Conservation (phyloP, 2,329 filamentous ascomycete genomes). For the Penicillium sp. region DNA sequence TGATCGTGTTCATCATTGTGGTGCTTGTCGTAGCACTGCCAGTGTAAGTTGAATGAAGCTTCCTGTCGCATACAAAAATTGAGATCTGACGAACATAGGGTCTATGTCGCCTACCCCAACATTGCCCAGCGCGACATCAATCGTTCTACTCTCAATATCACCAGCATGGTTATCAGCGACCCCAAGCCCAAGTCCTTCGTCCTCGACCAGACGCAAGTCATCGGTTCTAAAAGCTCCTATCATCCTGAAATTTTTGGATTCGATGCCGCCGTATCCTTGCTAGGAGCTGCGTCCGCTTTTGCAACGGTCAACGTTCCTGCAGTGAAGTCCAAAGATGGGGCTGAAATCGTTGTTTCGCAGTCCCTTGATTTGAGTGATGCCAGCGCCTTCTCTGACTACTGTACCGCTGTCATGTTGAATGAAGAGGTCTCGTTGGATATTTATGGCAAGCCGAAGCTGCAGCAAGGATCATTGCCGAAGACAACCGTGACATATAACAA, state of each 20-base stretch:
- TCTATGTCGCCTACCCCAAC: constrained; percentile 61
- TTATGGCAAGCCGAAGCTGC: constrained; percentile 54
- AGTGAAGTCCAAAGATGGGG: constrained; percentile 46
- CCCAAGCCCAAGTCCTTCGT: constrained; percentile 52
- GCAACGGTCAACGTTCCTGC: constrained; percentile 49
- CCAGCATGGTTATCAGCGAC: constrained; percentile 51
- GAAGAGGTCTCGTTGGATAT: constrained; percentile 54
- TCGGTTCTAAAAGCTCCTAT: constrained; percentile 51
- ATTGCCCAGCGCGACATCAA: constrained; percentile 59
- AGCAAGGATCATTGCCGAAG: constrained; percentile 52
- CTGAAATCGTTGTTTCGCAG: constrained; percentile 46
- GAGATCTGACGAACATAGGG: constrained; percentile 24
- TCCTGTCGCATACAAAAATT: too few species aligned
- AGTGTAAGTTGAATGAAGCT: constrained; percentile 48
- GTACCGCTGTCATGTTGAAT: constrained; percentile 49
- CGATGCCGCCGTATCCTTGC: constrained; percentile 52
- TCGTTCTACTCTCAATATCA: constrained; percentile 53
- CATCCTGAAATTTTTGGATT: constrained; percentile 59
- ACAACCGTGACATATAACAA: constrained; percentile 58
- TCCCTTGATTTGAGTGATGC: constrained; percentile 44
- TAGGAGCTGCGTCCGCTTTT: constrained; percentile 44
- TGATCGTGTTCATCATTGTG: constrained; percentile 53
- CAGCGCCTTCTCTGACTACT: constrained; percentile 52
- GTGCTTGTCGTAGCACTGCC: constrained; percentile 57
- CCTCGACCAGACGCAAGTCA: constrained; percentile 50